A percentile compares a stretch with the other conserved stretches of the same genome.
Evolutionary conservation across 441 rosid species (phyloP).

Genomic region (Pelargonium citronellum): DNA sequence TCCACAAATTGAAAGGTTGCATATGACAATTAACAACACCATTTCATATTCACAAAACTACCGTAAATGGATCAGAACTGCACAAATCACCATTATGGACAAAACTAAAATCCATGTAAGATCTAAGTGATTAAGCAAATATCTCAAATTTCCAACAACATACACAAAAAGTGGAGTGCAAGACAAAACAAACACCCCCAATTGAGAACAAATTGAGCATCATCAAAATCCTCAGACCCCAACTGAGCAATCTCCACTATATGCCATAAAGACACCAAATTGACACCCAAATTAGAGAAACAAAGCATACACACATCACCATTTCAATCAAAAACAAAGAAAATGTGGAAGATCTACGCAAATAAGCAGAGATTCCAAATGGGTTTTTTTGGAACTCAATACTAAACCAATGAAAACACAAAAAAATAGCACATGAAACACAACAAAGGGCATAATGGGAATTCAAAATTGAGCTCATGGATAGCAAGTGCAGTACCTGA

Average conservation of each 20-base stretch:
- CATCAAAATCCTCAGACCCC: background rate
- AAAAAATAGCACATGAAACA: background rate
- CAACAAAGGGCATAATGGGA: background rate
- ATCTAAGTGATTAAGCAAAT: background rate
- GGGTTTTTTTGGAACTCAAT: slow-evolving; percentile 27
- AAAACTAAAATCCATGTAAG: background rate
- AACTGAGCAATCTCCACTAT: background rate
- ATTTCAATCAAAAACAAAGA: slow-evolving; percentile 17
- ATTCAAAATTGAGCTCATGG: slow-evolving; percentile 12
- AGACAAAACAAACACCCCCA: background rate
- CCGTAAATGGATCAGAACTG: background rate
- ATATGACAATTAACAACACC: background rate
- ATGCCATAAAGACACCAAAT: background rate
- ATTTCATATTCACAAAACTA: slow-evolving; percentile 4
- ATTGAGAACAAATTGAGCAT: background rate
- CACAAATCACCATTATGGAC: background rate
- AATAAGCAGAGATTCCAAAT: slow-evolving; percentile 17
- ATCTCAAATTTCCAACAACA: background rate
- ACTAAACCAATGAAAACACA: background rate
- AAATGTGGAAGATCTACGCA: slow-evolving; percentile 40
- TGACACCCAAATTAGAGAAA: slow-evolving; percentile 15
- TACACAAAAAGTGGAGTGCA: background rate
- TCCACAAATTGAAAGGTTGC: background rate
- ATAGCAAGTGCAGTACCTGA: background rate
- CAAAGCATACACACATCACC: slow-evolving; percentile 14